Evolutionary conservation across 495 filamentous ascomycete genomes (phyloP).

Genomic region (Pyrenula massariospora): DNA sequence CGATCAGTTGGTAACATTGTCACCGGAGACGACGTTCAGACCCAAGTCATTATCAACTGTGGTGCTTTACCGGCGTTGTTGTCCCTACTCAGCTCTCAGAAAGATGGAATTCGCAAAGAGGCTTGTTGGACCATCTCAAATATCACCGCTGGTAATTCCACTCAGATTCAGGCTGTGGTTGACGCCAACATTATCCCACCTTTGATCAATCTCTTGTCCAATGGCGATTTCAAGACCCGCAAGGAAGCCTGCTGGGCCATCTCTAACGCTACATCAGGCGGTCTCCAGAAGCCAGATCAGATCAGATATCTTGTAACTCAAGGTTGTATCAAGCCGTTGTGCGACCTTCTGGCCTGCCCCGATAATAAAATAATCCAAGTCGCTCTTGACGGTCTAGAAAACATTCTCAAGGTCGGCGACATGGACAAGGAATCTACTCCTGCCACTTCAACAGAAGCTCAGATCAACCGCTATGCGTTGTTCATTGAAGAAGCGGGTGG

Average conservation of each 20-base stretch:
- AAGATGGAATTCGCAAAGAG: slow-evolving; percentile 98
- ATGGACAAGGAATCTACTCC: slow-evolving; percentile 87
- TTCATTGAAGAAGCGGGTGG: slow-evolving; percentile 98
- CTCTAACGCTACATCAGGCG: slow-evolving; percentile 95
- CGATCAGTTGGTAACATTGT: slow-evolving; percentile 98
- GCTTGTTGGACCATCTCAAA: slow-evolving; percentile 99
- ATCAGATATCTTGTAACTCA: slow-evolving; percentile 87
- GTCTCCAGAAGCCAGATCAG: slow-evolving; percentile 96
- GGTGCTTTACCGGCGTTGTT: slow-evolving; percentile 84
- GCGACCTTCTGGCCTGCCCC: slow-evolving; percentile 89
- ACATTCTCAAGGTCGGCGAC: slow-evolving; percentile 98
- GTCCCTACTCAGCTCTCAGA: slow-evolving; percentile 85
- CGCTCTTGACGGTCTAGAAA: slow-evolving; percentile 94
- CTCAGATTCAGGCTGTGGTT: slow-evolving; percentile 93
- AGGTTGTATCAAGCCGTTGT: slow-evolving; percentile 95
- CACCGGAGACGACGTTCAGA: slow-evolving; percentile 97
- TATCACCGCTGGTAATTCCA: slow-evolving; percentile 95
- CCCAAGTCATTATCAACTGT: slow-evolving; percentile 98
- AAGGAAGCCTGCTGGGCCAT: slow-evolving; percentile 99
- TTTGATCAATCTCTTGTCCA: slow-evolving; percentile 85
- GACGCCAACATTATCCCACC: slow-evolving; percentile 96
- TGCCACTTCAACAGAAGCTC: slow-evolving; percentile 50
- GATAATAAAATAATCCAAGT: slow-evolving; percentile 99
- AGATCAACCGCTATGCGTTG: slow-evolving; percentile 90
- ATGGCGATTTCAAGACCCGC: slow-evolving; percentile 97